These are phyloP conservation scores for Claviceps sp. DNA, from an alignment of 2,329 filamentous ascomycete genomes.

Conservation along the genomic window DNA sequence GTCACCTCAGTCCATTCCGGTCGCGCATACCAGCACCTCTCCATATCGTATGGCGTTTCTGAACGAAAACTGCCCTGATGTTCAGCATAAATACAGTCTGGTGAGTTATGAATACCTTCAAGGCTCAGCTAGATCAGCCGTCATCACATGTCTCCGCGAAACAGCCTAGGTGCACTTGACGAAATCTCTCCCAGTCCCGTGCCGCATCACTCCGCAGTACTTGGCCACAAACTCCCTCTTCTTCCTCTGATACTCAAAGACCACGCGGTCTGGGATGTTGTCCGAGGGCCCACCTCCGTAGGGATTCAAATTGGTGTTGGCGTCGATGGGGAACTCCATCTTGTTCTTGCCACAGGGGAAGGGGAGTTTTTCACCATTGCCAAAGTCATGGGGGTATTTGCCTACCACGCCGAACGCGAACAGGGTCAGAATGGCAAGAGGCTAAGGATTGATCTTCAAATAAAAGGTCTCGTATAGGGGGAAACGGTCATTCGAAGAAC, in stretches of 20 bases:
- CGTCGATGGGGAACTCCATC: neutral
- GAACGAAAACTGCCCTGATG: neutral
- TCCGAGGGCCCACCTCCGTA: neutral
- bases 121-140: neutral
- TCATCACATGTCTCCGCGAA: neutral
- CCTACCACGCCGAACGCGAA: neutral
- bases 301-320: neutral
- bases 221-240: neutral
- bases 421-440: neutral
- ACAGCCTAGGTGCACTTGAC: constrained; percentile 4
- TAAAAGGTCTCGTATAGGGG: neutral
- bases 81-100: neutral
- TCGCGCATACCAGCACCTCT: no score
- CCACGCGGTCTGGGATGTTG: neutral
- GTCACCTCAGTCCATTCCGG: no score
- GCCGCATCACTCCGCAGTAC: constrained; percentile 2
- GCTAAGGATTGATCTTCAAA: no score
- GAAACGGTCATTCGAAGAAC: no score
- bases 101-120: no score
- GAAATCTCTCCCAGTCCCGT: neutral
- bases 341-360: neutral
- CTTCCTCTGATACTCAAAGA: neutral
- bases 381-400: neutral
- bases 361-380: neutral
- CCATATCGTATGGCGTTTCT: neutral